phyloP scores from a whole-genome alignment of 2,329 filamentous ascomycete species.

The Triangularia setosa region DNA sequence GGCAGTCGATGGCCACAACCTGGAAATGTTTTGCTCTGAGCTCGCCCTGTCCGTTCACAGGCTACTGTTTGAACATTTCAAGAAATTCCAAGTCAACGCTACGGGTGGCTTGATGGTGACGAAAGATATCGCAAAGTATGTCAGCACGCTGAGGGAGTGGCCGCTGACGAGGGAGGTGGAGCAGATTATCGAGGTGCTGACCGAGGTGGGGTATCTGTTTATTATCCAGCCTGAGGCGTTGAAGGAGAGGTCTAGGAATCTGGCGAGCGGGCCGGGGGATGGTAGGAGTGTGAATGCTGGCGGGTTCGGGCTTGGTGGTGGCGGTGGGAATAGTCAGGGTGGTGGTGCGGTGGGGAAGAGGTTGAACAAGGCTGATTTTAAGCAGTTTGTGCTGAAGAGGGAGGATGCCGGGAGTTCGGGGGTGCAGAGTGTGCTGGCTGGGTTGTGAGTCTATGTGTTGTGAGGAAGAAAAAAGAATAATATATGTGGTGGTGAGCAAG shows the following conservation, averaged over 20 bases:
- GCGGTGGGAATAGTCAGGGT: slow-evolving; percentile 25
- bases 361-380: slow-evolving; percentile 66
- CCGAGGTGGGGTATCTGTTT: slow-evolving; percentile 92
- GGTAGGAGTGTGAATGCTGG: slow-evolving; percentile 22
- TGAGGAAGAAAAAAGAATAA: neutral
- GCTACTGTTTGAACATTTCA: slow-evolving; percentile 87
- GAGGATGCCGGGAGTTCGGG: slow-evolving; percentile 79
- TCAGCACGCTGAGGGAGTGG: slow-evolving; percentile 80
- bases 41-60: slow-evolving; percentile 73
- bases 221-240: slow-evolving; percentile 83
- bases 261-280: slow-evolving; percentile 40
- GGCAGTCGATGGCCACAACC: slow-evolving; percentile 78
- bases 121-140: slow-evolving; percentile 93
- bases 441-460: no score
- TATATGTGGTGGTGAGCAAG: neutral
- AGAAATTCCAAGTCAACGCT: slow-evolving; percentile 88
- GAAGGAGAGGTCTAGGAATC: slow-evolving; percentile 62
- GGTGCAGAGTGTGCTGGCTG: slow-evolving; percentile 76
- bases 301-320: neutral
- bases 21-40: slow-evolving; percentile 78
- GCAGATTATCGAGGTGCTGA: slow-evolving; percentile 74
- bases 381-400: slow-evolving; percentile 77
- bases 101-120: slow-evolving; percentile 92
- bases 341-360: slow-evolving; percentile 41
- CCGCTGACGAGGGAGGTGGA: slow-evolving; percentile 65